A percentile compares a stretch with the other conserved stretches of the same genome.
Evolutionary conservation across 805 yeast genomes (phyloP).

Genomic region (Metschnikowia shivogae): DNA sequence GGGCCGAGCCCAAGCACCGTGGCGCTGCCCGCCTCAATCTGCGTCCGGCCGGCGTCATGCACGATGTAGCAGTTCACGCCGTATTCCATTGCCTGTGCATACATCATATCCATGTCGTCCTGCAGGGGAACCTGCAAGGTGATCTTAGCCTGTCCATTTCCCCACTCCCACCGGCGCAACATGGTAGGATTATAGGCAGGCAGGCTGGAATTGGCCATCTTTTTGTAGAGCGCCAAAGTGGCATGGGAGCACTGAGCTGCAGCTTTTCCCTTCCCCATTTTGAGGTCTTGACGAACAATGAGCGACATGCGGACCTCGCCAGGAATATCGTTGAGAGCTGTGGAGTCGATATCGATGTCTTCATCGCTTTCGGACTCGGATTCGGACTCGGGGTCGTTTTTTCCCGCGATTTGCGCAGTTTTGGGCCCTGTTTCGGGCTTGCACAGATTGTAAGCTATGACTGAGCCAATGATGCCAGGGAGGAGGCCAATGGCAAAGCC

Average conservation of each 20-base stretch:
- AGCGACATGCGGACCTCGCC: conserved; percentile 87
- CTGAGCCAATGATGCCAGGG: background rate
- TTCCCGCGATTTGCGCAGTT: background rate
- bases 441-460: too few relatives aligned
- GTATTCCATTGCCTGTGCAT: conserved; percentile 73
- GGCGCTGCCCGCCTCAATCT: conserved; percentile 92
- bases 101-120: conserved; percentile 71
- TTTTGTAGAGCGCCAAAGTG: conserved; percentile 82
- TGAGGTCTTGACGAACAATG: conserved; percentile 81
- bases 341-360: conserved; percentile 57
- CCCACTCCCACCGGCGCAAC: conserved; percentile 70
- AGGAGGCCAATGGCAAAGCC: conserved; percentile 36
- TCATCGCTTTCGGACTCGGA: conserved; percentile 19
- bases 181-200: conserved; percentile 57
- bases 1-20: conserved; percentile 98
- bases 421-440: background rate
- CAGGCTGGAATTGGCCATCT: conserved; percentile 50
- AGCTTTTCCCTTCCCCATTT: conserved; percentile 91
- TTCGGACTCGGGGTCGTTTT: background rate
- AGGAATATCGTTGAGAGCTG: conserved; percentile 57
- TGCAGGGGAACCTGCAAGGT: conserved; percentile 69
- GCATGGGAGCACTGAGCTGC: conserved; percentile 99
- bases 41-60: conserved; percentile 97
- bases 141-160: conserved; percentile 89
- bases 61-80: conserved; percentile 78